These are phyloP conservation scores for Chenopodium quinoa DNA, from an alignment of 148 eudicot species.

Conservation along the genomic window DNA sequence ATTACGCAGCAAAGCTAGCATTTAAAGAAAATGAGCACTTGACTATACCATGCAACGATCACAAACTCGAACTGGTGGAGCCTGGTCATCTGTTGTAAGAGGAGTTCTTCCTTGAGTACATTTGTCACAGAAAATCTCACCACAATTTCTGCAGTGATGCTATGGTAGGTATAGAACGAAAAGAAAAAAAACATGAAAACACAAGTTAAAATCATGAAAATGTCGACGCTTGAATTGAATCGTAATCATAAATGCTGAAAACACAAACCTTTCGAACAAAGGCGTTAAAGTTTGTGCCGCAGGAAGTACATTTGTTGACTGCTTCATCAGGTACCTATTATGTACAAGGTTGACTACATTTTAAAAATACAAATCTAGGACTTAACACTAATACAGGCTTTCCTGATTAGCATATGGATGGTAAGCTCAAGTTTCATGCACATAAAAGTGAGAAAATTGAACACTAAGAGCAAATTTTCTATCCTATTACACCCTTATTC, in stretches of 20 bases:
- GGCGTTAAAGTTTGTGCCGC: constrained; percentile 68
- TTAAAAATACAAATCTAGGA: background rate
- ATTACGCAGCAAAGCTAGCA: background rate
- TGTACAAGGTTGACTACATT: constrained; percentile 14
- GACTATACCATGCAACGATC: constrained; percentile 84
- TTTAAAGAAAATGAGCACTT: constrained; percentile 1
- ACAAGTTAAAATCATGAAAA: constrained; percentile 6
- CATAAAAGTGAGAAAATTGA: background rate
- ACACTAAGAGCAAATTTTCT: too few relatives aligned
- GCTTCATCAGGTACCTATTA: constrained; percentile 94
- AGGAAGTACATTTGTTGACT: constrained; percentile 65
- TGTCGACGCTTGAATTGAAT: background rate
- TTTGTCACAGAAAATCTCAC: constrained; percentile 91
- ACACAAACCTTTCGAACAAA: constrained; percentile 70
- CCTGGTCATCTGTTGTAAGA: constrained; percentile 67
- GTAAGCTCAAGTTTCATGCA: background rate
- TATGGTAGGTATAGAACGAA: constrained; percentile 29
- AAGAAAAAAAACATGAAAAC: background rate
- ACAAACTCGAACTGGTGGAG: constrained; percentile 84
- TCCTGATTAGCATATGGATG: background rate
- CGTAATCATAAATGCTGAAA: background rate
- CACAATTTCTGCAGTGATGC: constrained; percentile 99
- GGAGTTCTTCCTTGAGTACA: constrained; percentile 96
- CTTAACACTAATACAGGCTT: background rate
- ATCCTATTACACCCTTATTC: background rate